Evolutionary conservation across 1,139 yeast species (phyloP), one percentile per base, ranked within the genome.

Genomic region (Hansenula lynferdii): DNA sequence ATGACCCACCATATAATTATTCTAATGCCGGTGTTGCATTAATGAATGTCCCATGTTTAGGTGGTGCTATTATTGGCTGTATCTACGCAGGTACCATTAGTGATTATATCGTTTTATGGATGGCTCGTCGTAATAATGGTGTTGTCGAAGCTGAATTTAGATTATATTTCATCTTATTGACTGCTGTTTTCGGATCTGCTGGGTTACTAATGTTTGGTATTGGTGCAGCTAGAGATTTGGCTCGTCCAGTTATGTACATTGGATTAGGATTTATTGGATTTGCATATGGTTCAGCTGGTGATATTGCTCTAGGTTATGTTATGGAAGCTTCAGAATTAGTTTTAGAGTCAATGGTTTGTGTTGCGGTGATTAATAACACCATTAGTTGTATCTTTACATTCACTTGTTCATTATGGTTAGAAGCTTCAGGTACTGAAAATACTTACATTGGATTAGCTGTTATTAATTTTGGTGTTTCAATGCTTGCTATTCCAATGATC

Each of bases 301-400:
- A 81, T 61, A 77, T 80, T 30, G 82, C 86, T 28, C 72, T 81
- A 77, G 74, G 81, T 6, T 80, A 80, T 51, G 64, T 80, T 41
- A 80, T 80, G 86, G 85, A 79, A 47, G 70, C 83, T 12, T 87
- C 87, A 3, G 86, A 78, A 37, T 75, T 70, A 70, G 85, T 85
- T 37, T 69, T 85, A 49, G 94, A 85, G 57, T 87, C 90, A 35
- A 85, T 85, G 94, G 86, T 84, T 38, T 92, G 94, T 38, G 94
- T 85, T 18, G 75, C 94, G 11, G 75, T 84, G 43, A 84, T 85
- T 58, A 85, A 84, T 64, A 85, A 85, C 60, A 71, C 81, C 35
- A 73, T 84, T 51, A 89, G 89, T 14, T 80, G 86, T 62, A 69
- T 83, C 20, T 85, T 85, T 60, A 84, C 95, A 2, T 85, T 85